These are phyloP conservation scores for Epichloe elymi DNA, from an alignment of 2,329 filamentous ascomycete species.

Conservation along the genomic window DNA sequence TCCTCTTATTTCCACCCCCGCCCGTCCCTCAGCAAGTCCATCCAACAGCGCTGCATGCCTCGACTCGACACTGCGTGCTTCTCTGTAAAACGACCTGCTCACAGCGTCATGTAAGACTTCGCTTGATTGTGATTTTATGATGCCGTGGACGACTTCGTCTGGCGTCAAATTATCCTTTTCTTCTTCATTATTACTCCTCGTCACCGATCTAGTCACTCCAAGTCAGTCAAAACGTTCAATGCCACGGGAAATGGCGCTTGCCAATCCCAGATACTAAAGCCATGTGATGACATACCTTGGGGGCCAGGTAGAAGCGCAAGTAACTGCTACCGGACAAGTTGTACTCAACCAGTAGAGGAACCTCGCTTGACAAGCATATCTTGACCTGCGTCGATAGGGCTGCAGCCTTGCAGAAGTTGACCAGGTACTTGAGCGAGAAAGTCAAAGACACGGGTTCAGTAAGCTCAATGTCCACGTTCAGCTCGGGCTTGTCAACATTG, in stretches of 20 bases:
- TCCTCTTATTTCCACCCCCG: neutral
- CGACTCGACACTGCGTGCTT: neutral
- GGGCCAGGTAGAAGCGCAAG: slow-evolving; percentile 92
- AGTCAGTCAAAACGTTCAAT: neutral
- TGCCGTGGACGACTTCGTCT: slow-evolving; percentile 1
- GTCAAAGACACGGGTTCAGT: slow-evolving; percentile 87
- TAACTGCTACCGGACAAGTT: slow-evolving; percentile 68
- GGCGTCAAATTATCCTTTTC: neutral
- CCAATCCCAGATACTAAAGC: neutral
- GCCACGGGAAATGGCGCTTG: neutral
- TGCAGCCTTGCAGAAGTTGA: slow-evolving; percentile 99
- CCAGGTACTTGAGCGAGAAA: slow-evolving; percentile 97
- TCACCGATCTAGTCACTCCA: slow-evolving; percentile 21
- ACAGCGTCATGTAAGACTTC: slow-evolving; percentile 6
- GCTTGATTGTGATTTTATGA: slow-evolving; percentile 4
- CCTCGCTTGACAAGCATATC: slow-evolving; percentile 90
- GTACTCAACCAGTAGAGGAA: slow-evolving; percentile 93
- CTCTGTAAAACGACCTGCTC: neutral
- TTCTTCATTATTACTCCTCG: slow-evolving; percentile 19
- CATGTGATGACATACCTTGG: slow-evolving; percentile 56
- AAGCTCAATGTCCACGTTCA: slow-evolving; percentile 79
- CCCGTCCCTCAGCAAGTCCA: neutral
- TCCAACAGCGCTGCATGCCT: neutral
- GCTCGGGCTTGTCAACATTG: slow-evolving; percentile 76
- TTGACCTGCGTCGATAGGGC: slow-evolving; percentile 71